A percentile compares a stretch with the other conserved stretches of the same genome.
Conservation (phyloP, 768 basidiomycete species). For the Podaxis sp. region DNA sequence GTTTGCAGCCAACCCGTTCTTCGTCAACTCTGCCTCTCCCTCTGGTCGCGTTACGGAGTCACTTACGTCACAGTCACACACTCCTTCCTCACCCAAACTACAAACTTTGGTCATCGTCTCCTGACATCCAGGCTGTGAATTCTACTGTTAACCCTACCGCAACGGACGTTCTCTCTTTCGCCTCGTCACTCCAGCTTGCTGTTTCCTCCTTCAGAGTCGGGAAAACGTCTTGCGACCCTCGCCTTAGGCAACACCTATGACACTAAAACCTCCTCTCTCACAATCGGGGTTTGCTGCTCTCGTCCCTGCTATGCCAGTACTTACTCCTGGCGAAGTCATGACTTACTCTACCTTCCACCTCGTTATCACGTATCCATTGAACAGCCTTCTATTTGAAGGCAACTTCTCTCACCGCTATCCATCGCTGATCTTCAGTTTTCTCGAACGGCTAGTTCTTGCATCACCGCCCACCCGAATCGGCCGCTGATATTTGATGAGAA, state of each 20-base stretch:
- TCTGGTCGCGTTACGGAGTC: background rate
- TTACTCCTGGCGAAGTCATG: too few relatives aligned
- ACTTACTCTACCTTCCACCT: background rate
- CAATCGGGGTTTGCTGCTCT: too few relatives aligned
- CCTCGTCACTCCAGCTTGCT: background rate
- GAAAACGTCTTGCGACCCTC: too few relatives aligned
- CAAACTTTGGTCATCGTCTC: background rate
- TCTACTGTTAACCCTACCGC: background rate
- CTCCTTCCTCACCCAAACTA: background rate
- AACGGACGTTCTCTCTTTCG: background rate
- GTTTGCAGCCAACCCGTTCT: conserved; percentile 1
- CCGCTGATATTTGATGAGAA: background rate
- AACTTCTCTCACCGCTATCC: background rate
- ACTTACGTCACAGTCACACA: conserved; percentile 5
- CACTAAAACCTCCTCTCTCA: too few relatives aligned
- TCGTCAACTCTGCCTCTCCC: background rate
- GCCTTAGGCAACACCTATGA: too few relatives aligned
- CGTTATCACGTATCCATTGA: background rate
- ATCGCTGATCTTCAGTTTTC: background rate
- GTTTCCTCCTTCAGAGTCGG: background rate
- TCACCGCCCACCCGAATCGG: background rate
- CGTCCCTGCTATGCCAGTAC: too few relatives aligned
- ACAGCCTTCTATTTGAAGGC: background rate
- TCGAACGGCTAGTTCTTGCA: background rate
- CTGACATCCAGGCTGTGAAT: background rate